Base-by-base conservation (phyloP, 208 protist genomes). In the Trypanosoma mega region DNA sequence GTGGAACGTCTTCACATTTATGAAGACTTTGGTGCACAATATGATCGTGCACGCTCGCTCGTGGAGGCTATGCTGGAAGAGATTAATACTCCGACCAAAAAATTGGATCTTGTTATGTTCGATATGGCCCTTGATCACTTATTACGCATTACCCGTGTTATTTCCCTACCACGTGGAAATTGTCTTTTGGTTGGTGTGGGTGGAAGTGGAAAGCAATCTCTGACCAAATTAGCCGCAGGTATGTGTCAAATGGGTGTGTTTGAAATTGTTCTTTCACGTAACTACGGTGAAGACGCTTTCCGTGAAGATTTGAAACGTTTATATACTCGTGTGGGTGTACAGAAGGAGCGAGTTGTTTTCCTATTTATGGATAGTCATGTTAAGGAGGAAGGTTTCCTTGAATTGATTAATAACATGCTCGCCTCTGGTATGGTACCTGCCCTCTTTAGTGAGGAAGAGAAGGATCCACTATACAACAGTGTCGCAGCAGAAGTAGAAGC, bases 341-440 rank as follows among this genome's bases (percentile, higher is more conserved):
- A 93, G 39, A 74, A 89, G 54, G 86, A 99, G 76, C 76, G 89
- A 63, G 78, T 97, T 49, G 92, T 98, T 0, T 99, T 99, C 65
- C 78, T 99, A 1, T 99, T 99, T 70, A 98, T 97, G 59, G 98
- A 99, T 71, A 84, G 82, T 24, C 98, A 99, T 68, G 96, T 99
- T 27, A 98, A 97, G 63, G 79, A 99, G 54, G 98, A 99, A 69
- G 87, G 93, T 30, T 99, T 99, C 71, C 78, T 99, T 6, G 98
- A 99, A 85, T 80, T 98, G 36, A 98, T 99, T 75, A 99, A 99
- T 85, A 99, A 99, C 82, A 98, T 99, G 81, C 84, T 99, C 0
- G 98, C 98, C 52, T 96, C 91, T 11, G 98, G 98, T 45, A 98
- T 98, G 79, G 98, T 99, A 36, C 98, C 98, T 9, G 97, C 98